Evolutionary conservation across 495 filamentous ascomycete genomes (phyloP), one percentile per base, ranked within the genome.

Genomic region (Glonium stellatum): DNA sequence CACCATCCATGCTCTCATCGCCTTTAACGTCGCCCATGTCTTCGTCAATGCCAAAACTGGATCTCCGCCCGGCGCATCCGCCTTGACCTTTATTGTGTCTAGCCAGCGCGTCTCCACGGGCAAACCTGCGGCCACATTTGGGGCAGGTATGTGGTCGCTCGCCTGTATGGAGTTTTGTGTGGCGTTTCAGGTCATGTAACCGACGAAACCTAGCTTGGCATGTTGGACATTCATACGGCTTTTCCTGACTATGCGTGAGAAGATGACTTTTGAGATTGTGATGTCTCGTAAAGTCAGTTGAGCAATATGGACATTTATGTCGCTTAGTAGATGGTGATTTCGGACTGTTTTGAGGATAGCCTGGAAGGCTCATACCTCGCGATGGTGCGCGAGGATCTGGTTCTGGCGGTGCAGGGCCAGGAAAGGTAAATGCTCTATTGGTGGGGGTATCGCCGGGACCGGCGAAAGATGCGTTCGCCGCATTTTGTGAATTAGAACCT

Each of bases 201-300:
- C 93, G 82, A 50, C 93, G 84, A 71, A 99, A 99, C 25, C 92
- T 83, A 62, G 91, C 84, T 54, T 92, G 82, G 68, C 93, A 99
- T 21, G 87, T 88, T 57, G 87, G 82, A 67, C 93, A 99, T 22
- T 89, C 82, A 68, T 90, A 99, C 0, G 93, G 93, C 71, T 99
- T 99, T 72, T 97, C 95, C 74, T 99, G 93, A 64, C 92, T 96
- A 69, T 99, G 93, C 0, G 93, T 99, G 59, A 99, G 82, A 36
- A 99, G 82, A 76, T 99, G 93, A 61, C 90, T 96, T 73, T 99
- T 99, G n/a, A 99, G 82, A 64, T 99, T 99, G 70, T 99, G 93
- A 69, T 97, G 95, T 10, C 93, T 82, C 10, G 93, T 99, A 67
- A 99, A 99, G 67, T 95, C 92, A 8, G 95, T 96, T 4, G 89